Conservation (phyloP, 2,329 filamentous ascomycete species). For the Emergomyces orientalis region DNA sequence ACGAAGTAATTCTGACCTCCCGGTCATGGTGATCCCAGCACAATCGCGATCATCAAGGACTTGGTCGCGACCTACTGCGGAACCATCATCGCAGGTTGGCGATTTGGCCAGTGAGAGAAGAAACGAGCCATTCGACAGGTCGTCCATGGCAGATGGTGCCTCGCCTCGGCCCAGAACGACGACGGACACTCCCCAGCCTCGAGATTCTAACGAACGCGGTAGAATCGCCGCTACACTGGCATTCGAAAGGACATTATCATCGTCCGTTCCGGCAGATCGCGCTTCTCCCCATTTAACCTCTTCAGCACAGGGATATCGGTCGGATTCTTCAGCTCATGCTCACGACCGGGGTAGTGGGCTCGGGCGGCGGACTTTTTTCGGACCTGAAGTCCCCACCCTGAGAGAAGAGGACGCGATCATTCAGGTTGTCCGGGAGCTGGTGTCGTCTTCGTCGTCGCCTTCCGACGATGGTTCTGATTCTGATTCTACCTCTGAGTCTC, state of each 20-base stretch:
- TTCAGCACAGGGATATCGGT: neutral
- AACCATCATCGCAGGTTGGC: neutral
- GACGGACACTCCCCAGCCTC: neutral
- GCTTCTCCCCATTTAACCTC: neutral
- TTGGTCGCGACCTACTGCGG: conserved; percentile 33
- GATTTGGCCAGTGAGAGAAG: neutral
- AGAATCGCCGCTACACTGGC: neutral
- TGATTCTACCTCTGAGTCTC: neutral
- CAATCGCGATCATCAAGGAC: conserved; percentile 43
- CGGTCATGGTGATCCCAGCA: conserved; percentile 52
- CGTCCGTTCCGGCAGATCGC: neutral
- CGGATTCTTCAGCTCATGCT: neutral
- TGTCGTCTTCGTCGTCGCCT: neutral
- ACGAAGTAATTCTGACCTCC: conserved; percentile 29
- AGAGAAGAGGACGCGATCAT: neutral
- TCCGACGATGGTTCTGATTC: neutral
- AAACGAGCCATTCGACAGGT: neutral
- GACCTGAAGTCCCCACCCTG: neutral
- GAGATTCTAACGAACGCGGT: neutral
- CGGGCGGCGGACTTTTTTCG: neutral
- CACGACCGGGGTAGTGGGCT: neutral
- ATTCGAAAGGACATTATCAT: neutral
- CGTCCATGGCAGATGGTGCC: neutral
- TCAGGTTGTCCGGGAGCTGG: neutral
- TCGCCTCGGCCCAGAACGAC: neutral